These are phyloP conservation scores for Metschnikowia sp. DNA, from an alignment of 805 yeast genomes.

Conservation along the genomic window DNA sequence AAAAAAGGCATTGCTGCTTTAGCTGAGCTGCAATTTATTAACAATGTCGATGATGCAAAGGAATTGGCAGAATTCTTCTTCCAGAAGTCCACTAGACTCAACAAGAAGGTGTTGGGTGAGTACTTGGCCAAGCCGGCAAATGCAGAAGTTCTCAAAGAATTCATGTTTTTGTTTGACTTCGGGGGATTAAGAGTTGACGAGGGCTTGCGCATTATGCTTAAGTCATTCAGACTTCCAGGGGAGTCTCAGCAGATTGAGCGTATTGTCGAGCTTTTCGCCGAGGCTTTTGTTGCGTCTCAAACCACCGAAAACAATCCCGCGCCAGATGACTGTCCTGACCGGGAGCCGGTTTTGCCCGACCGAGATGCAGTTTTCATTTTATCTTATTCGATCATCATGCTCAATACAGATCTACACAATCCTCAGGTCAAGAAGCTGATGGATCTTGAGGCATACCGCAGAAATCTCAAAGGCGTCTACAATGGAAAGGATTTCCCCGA, in stretches of 20 bases:
- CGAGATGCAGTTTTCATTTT: slow-evolving; percentile 85
- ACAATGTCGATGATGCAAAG: slow-evolving; percentile 40
- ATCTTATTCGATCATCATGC: slow-evolving; percentile 88
- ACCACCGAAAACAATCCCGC: slow-evolving; percentile 22
- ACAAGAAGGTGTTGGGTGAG: slow-evolving; percentile 87
- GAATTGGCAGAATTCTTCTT: slow-evolving; percentile 76
- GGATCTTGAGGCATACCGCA: slow-evolving; percentile 79
- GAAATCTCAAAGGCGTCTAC: slow-evolving; percentile 77
- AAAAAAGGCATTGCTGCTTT: slow-evolving; percentile 67
- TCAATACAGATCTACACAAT: slow-evolving; percentile 90
- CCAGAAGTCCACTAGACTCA: slow-evolving; percentile 74
- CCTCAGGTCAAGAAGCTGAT: slow-evolving; percentile 91
- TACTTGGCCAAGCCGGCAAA: slow-evolving; percentile 75
- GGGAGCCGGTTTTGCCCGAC: slow-evolving; percentile 57
- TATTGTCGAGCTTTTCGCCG: slow-evolving; percentile 81
- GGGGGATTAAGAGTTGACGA: slow-evolving; percentile 83
- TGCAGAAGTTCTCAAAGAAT: slow-evolving; percentile 54
- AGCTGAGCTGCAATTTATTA: slow-evolving; percentile 62
- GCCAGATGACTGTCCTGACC: slow-evolving; percentile 22
- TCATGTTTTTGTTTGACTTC: slow-evolving; percentile 72
- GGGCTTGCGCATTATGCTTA: slow-evolving; percentile 77
- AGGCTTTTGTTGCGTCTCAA: slow-evolving; percentile 69
- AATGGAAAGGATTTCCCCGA: slow-evolving; percentile 74
- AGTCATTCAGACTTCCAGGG: slow-evolving; percentile 89
- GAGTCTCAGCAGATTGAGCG: slow-evolving; percentile 97